Conservation (phyloP, 495 filamentous ascomycete genomes). For the Talaromyces nanjingensis region DNA sequence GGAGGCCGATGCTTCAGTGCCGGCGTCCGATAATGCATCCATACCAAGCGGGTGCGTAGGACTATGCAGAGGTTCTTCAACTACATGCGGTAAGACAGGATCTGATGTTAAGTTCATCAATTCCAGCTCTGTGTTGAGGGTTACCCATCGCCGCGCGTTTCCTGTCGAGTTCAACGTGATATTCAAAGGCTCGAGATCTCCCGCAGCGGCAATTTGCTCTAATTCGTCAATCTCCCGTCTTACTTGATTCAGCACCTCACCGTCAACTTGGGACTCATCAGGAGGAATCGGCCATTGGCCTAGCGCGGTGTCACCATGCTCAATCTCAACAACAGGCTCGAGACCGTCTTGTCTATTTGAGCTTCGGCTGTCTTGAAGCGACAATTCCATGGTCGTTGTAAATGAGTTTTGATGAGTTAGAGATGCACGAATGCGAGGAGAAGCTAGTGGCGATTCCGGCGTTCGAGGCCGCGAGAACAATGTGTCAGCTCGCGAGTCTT, state of each 20-base stretch:
- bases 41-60: not conserved
- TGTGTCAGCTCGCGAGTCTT: slow-evolving; percentile 34
- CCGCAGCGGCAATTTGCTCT: not conserved
- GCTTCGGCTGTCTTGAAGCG: slow-evolving; percentile 30
- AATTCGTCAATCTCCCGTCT: not conserved
- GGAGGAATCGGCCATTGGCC: not conserved
- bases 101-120: too few relatives aligned
- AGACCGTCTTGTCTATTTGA: slow-evolving; percentile 15
- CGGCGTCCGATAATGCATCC: not conserved
- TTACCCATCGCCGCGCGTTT: not conserved
- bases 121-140: not conserved
- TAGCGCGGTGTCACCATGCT: not conserved
- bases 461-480: slow-evolving; percentile 36
- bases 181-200: not conserved
- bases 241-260: not conserved
- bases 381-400: slow-evolving; percentile 44
- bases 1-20: not conserved
- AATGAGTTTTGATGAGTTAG: slow-evolving; percentile 40
- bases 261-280: not conserved
- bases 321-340: slow-evolving; percentile 14
- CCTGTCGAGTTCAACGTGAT: not conserved
- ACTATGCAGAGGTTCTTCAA: slow-evolving; percentile 27
- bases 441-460: slow-evolving; percentile 37
- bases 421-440: slow-evolving; percentile 38
- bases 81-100: slow-evolving; percentile 25